Evolutionary conservation across 768 basidiomycete genomes (phyloP).

Genomic region (Psilocybe sp.): DNA sequence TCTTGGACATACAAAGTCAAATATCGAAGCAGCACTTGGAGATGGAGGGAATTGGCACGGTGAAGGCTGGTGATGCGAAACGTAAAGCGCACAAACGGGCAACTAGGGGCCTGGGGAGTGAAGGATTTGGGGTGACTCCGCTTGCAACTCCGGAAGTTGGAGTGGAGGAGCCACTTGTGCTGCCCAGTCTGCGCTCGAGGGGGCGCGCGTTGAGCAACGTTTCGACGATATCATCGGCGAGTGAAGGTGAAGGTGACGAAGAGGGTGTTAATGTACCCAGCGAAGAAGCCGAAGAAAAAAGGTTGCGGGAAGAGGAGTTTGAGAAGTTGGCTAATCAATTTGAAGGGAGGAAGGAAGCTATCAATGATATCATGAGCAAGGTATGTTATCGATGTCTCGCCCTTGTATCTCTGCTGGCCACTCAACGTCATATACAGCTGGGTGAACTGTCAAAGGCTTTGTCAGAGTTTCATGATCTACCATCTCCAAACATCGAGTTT

Average conservation of each 20-base stretch:
- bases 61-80: slow-evolving; percentile 30
- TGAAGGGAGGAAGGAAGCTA: slow-evolving; percentile 63
- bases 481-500: slow-evolving; percentile 43
- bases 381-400: slow-evolving; percentile 30
- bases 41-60: slow-evolving; percentile 64
- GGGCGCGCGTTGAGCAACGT: slow-evolving; percentile 19
- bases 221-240: slow-evolving; percentile 21
- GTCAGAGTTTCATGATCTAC: slow-evolving; percentile 47
- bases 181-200: slow-evolving; percentile 15
- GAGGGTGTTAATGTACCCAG: slow-evolving; percentile 50
- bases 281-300: slow-evolving; percentile 53
- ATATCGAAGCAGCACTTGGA: slow-evolving; percentile 71
- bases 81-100: slow-evolving; percentile 30
- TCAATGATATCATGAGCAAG: slow-evolving; percentile 73
- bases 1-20: slow-evolving; percentile 71
- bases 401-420: not conserved
- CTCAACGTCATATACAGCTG: slow-evolving; percentile 33
- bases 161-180: slow-evolving; percentile 9
- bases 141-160: slow-evolving; percentile 4
- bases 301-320: slow-evolving; percentile 66
- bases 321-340: slow-evolving; percentile 65
- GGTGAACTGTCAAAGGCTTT: slow-evolving; percentile 54
- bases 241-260: slow-evolving; percentile 39
- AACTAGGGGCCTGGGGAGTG: slow-evolving; percentile 3
- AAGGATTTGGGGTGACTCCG: slow-evolving; percentile 1